Conservation (phyloP, 208 protist species). For the Leptomonas pyrrhocoris region DNA sequence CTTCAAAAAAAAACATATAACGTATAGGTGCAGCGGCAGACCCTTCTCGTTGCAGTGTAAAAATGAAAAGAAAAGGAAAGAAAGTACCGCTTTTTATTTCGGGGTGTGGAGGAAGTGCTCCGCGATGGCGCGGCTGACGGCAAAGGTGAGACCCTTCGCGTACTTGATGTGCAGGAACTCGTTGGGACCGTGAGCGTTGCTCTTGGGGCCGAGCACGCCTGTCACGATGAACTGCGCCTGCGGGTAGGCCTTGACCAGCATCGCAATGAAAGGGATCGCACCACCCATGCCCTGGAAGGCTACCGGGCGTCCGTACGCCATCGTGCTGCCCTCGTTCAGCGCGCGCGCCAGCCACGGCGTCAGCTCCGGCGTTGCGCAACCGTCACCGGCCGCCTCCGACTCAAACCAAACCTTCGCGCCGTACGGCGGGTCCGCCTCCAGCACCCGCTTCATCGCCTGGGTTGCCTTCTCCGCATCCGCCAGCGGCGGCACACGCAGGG, state of each 20-base stretch:
- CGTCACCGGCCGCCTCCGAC: conserved; percentile 53
- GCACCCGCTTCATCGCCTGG: conserved; percentile 61
- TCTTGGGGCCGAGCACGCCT: conserved; percentile 91
- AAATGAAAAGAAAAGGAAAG: neutral
- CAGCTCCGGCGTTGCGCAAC: conserved; percentile 87
- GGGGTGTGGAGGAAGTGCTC: conserved; percentile 71
- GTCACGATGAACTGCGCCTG: conserved; percentile 95
- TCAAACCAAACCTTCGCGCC: conserved; percentile 89
- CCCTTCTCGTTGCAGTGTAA: no score
- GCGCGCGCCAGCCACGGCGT: conserved; percentile 81
- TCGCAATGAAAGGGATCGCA: conserved; percentile 95
- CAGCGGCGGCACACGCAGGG: conserved; percentile 91
- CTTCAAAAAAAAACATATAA: no score
- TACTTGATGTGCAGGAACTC: conserved; percentile 94
- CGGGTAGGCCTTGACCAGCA: conserved; percentile 90
- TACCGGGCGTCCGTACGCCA: conserved; percentile 82
- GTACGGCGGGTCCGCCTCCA: conserved; percentile 92
- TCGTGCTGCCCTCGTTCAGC: conserved; percentile 78
- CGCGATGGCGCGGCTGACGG: conserved; percentile 83
- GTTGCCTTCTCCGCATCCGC: conserved; percentile 59
- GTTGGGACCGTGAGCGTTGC: conserved; percentile 95
- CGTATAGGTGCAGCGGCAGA: no score
- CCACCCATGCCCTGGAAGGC: conserved; percentile 87
- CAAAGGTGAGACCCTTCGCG: conserved; percentile 87
- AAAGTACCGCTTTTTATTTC: conserved; percentile 14